phyloP scores from a whole-genome alignment of 768 basidiomycete genomes.

The Amanita fuliginea region DNA sequence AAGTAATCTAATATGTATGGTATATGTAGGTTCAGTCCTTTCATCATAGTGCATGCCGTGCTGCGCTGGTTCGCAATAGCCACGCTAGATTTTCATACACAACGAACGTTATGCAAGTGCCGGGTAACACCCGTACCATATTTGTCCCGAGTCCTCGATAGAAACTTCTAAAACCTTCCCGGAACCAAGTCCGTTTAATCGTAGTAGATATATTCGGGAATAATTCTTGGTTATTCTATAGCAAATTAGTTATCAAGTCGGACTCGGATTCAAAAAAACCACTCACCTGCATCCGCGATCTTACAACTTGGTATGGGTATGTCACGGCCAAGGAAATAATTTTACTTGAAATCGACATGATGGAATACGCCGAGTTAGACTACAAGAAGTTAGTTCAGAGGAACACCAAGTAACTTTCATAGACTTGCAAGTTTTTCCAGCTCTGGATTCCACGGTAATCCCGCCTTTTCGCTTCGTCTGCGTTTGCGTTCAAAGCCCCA shows the following conservation, averaged over 20 bases:
- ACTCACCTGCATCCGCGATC: slow-evolving; percentile 84
- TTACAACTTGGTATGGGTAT: slow-evolving; percentile 96
- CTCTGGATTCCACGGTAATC: slow-evolving; percentile 54
- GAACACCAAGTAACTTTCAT: too few relatives aligned
- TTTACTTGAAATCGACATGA: slow-evolving; percentile 90
- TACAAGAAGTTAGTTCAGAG: slow-evolving; percentile 16
- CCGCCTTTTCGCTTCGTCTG: slow-evolving; percentile 46
- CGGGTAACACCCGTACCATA: slow-evolving; percentile 87
- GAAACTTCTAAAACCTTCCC: slow-evolving; percentile 78
- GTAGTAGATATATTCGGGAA: slow-evolving; percentile 82
- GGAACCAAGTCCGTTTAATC: slow-evolving; percentile 67
- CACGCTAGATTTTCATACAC: slow-evolving; percentile 92
- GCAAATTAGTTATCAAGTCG: neutral
- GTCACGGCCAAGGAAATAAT: slow-evolving; percentile 72
- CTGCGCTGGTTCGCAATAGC: slow-evolving; percentile 59
- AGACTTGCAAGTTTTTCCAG: slow-evolving; percentile 78
- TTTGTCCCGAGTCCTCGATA: slow-evolving; percentile 95
- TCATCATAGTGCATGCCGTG: slow-evolving; percentile 25
- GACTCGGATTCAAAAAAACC: neutral
- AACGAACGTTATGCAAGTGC: slow-evolving; percentile 96
- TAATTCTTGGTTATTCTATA: slow-evolving; percentile 49
- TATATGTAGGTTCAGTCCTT: neutral
- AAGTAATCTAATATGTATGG: neutral
- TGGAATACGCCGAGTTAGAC: slow-evolving; percentile 86
- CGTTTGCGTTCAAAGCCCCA: slow-evolving; percentile 79